Percentiles rank a stretch among this genome's conserved stretches.
Evolutionary conservation across 202 grass and related monocot genomes (phyloP).

Genomic region (Setaria italica): DNA sequence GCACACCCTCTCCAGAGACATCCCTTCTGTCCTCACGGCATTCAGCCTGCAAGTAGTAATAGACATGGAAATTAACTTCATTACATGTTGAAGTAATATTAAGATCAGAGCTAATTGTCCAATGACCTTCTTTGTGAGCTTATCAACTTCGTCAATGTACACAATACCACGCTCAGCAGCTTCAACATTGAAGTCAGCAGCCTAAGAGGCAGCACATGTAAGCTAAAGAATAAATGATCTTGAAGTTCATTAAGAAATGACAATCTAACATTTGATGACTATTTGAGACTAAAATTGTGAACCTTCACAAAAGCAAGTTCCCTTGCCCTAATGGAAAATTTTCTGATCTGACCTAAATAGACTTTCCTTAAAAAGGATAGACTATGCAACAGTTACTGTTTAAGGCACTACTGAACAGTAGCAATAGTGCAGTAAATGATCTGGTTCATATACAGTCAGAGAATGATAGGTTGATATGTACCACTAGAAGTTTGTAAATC

Average conservation of each 20-base stretch:
- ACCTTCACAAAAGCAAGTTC: neutral
- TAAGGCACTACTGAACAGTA: neutral
- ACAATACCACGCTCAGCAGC: slow-evolving; percentile 63
- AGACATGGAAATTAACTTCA: slow-evolving; percentile 17
- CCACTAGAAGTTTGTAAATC: slow-evolving; percentile 58
- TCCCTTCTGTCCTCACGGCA: slow-evolving; percentile 34
- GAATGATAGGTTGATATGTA: slow-evolving; percentile 35
- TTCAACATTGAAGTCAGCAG: slow-evolving; percentile 56
- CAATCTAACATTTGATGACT: neutral
- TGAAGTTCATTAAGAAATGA: slow-evolving; percentile 8
- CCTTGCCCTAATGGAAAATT: neutral
- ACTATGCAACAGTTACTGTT: neutral
- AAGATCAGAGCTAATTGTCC: slow-evolving; percentile 29
- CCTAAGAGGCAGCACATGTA: slow-evolving; percentile 44
- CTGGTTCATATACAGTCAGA: neutral
- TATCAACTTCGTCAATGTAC: slow-evolving; percentile 75
- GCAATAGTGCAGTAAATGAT: neutral
- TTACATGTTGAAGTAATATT: neutral
- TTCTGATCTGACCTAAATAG: neutral
- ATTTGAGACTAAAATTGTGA: slow-evolving; percentile 10
- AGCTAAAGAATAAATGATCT: slow-evolving; percentile 17
- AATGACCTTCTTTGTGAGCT: slow-evolving; percentile 64
- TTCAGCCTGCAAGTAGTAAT: slow-evolving; percentile 37
- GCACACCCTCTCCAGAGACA: slow-evolving; percentile 66
- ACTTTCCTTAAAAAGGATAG: neutral